Conservation (phyloP, 257 asterid genomes). For the Solanum commersonii region DNA sequence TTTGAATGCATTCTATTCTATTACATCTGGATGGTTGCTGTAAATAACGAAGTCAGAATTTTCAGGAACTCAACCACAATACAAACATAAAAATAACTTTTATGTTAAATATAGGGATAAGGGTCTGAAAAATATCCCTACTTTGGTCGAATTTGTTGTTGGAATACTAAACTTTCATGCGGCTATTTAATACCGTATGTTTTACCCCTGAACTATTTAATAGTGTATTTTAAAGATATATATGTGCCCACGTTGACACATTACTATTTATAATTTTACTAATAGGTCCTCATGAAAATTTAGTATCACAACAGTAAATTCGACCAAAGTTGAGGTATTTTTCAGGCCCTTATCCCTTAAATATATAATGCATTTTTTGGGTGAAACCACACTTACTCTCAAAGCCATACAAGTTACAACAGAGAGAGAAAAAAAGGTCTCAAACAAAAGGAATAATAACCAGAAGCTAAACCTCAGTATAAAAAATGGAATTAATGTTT, state of each 20-base stretch:
- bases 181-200: no score
- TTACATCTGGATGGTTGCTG: neutral
- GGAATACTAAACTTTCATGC: no score
- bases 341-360: no score
- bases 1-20: neutral
- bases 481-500: neutral
- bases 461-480: neutral
- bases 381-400: neutral
- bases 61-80: neutral
- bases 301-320: no score
- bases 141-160: no score
- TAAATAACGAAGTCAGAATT: neutral
- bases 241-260: no score
- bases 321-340: no score
- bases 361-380: neutral
- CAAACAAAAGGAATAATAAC: neutral
- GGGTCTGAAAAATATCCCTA: no score
- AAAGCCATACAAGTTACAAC: neutral
- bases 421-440: neutral
- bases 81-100: neutral
- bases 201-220: no score
- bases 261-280: no score
- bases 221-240: no score
- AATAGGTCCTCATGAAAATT: no score
- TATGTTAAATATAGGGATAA: neutral